These are phyloP conservation scores for Coniferiporia weirii DNA, from an alignment of 1,284 basidiomycete genomes.

Conservation along the genomic window DNA sequence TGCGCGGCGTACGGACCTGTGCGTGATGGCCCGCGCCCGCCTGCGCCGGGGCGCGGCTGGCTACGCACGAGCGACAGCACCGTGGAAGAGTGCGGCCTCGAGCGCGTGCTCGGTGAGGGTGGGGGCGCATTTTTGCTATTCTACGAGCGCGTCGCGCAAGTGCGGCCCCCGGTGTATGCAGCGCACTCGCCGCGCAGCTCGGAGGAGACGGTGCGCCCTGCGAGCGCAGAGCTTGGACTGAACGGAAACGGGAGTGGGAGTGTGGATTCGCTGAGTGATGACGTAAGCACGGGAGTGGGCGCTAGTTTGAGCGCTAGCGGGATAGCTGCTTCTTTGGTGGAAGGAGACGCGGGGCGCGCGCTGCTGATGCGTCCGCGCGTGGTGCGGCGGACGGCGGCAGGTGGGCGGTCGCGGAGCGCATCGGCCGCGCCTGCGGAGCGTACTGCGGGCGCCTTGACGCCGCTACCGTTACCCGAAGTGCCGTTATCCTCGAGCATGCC, in stretches of 20 bases:
- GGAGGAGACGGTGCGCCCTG: constrained; percentile 51
- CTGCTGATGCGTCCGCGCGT: too few species aligned
- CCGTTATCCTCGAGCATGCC: too few species aligned
- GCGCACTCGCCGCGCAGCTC: constrained; percentile 36
- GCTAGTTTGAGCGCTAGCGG: too few species aligned
- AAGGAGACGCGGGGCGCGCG: too few species aligned
- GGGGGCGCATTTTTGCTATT: constrained; percentile 84
- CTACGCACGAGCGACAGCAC: constrained; percentile 80
- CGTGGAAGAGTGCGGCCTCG: constrained; percentile 73
- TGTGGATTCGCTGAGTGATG: neutral
- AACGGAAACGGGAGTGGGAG: constrained; percentile 1
- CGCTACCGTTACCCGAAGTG: too few species aligned
- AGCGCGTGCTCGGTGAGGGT: constrained; percentile 68
- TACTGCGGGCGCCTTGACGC: too few species aligned
- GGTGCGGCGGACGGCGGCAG: too few species aligned
- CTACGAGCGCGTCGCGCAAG: constrained; percentile 69
- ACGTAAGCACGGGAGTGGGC: too few species aligned
- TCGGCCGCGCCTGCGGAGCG: too few species aligned
- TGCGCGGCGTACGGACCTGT: constrained; percentile 38
- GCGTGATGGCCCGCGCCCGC: constrained; percentile 29
- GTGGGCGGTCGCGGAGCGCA: too few species aligned
- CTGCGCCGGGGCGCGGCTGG: constrained; percentile 62
- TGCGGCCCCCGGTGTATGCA: constrained; percentile 20
- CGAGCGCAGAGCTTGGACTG: neutral
- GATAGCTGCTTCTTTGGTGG: too few species aligned